Evolutionary conservation across 2,329 filamentous ascomycete genomes (phyloP).

Genomic region (Celoporthe dispersa): DNA sequence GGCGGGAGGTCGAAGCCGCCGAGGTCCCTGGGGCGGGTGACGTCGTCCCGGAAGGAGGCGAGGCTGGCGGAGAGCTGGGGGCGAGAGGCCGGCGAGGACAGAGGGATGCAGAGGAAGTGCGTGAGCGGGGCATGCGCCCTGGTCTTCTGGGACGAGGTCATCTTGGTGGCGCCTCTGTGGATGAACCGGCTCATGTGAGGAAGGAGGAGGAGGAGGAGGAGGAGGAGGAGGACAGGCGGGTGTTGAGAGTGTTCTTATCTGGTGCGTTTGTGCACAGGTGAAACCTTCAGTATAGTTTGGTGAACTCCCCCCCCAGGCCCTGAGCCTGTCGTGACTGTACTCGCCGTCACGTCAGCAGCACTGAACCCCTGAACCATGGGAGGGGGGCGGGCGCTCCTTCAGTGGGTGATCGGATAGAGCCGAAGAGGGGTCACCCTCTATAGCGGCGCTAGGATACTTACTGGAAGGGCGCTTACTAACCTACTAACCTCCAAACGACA

Average conservation of each 20-base stretch:
- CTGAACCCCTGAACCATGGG: constrained; percentile 8
- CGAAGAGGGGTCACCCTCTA: not conserved
- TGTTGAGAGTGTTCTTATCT: too few relatives aligned
- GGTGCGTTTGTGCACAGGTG: not conserved
- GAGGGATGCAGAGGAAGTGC: constrained; percentile 77
- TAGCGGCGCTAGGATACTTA: not conserved
- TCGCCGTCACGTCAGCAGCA: not conserved
- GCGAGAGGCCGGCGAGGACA: constrained; percentile 64
- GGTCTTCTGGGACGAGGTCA: constrained; percentile 40
- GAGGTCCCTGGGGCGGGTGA: constrained; percentile 44
- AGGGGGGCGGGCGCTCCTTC: too few relatives aligned
- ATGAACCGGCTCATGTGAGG: constrained; percentile 19
- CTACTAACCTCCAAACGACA: not conserved
- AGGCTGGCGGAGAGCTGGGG: constrained; percentile 69
- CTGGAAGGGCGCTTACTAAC: not conserved
- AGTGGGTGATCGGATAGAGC: constrained; percentile 4
- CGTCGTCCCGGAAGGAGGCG: constrained; percentile 63
- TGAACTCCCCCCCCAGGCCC: too few relatives aligned
- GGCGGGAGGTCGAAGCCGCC: constrained; percentile 58
- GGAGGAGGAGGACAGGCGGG: too few relatives aligned
- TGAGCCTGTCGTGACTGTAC: not conserved
- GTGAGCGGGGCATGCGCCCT: constrained; percentile 55
- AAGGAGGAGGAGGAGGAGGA: not conserved
- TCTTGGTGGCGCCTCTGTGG: constrained; percentile 31
- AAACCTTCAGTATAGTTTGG: not conserved